Base-by-base conservation (phyloP, 768 basidiomycete species). In the Gymnopilus dilepis region DNA sequence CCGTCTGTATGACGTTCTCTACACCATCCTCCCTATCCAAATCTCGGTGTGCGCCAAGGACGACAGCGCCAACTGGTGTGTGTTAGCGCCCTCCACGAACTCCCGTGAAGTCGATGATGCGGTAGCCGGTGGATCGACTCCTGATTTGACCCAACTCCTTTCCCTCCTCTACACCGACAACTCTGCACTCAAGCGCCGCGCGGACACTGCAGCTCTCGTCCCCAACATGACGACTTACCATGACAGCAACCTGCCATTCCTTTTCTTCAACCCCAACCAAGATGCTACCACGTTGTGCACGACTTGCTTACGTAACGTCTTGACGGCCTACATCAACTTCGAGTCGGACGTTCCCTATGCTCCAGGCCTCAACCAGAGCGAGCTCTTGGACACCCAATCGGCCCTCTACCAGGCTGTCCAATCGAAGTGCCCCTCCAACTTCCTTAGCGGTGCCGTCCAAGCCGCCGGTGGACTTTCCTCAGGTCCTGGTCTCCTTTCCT, bases 1-100 rank as follows among this genome's bases (percentile, higher is more conserved):
- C 72, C 67, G 74, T 26, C 75, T 84, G 1, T 99, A 99, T 77
- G 96, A 98, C 71, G 78, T 86, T 30, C 77, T 98, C 28, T 99
- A 94, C 78, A 65, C 82, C 60, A 64, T 96, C 45, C 63, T 71
- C 11, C 94, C 95, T 7, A 72, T 97, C 71, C 77, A 77, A 62
- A 65, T 72, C 6, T 88, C 94, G 26, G 71, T 93, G 30, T 98
- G 96, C 77, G 66, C 89, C 47, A 91, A 92, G 82, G 86, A 91
- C 68, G 86, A 88, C 68, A 77, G 68, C 48, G 88, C 86, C 31
- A 77, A 80, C 38, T 97, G 83, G 76, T 99, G 97, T 70, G 83
- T 85, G 28, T 73, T 82, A 58, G 67, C 84, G 30, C 76, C 86
- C 33, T 73, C 78, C 42, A 64, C 75, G 22, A 72, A 75, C 56